Percentiles rank a stretch among this genome's conserved stretches.
These are phyloP conservation scores for Warburgia ugandensis DNA, from an alignment of 164 flowering plant species.

Conservation along the genomic window DNA sequence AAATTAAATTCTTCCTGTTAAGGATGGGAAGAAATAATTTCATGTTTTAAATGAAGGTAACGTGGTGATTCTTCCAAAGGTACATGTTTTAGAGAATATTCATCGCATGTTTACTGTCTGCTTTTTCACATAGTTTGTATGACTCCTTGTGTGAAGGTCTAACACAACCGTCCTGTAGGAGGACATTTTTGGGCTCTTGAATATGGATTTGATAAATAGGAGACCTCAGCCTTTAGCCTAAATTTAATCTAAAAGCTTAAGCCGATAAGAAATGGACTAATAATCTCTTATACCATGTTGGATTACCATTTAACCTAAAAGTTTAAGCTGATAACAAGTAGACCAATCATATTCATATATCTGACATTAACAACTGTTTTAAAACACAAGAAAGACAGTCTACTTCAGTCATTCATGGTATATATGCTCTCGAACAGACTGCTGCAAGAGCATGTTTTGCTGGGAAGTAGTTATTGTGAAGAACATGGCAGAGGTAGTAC, in stretches of 20 bases:
- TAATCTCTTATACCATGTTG: too few relatives aligned
- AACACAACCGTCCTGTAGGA: too few relatives aligned
- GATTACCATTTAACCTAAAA: too few relatives aligned
- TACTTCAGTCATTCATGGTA: constrained; percentile 94
- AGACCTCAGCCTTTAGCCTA: too few relatives aligned
- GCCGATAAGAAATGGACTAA: too few relatives aligned
- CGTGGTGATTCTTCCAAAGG: constrained; percentile 95
- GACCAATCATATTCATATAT: too few relatives aligned
- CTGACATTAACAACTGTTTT: too few relatives aligned
- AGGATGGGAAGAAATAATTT: constrained; percentile 69
- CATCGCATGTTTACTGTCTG: neutral
- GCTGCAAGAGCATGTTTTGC: constrained; percentile 97
- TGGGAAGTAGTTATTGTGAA: constrained; percentile 82
- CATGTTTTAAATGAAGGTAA: constrained; percentile 79
- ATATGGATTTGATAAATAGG: too few relatives aligned
- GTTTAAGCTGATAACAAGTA: too few relatives aligned
- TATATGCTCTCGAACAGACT: constrained; percentile 90
- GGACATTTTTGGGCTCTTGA: too few relatives aligned
- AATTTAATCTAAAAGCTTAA: too few relatives aligned
- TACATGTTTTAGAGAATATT: constrained; percentile 16
- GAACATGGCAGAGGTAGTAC: constrained; percentile 85
- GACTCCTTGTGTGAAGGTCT: constrained; percentile 42
- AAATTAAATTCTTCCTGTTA: constrained; percentile 65
- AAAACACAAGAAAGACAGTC: constrained; percentile 91
- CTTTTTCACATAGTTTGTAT: neutral